Evolutionary conservation across 495 filamentous ascomycete genomes (phyloP), one percentile per base, ranked within the genome.

Genomic region (Darksidea phi): DNA sequence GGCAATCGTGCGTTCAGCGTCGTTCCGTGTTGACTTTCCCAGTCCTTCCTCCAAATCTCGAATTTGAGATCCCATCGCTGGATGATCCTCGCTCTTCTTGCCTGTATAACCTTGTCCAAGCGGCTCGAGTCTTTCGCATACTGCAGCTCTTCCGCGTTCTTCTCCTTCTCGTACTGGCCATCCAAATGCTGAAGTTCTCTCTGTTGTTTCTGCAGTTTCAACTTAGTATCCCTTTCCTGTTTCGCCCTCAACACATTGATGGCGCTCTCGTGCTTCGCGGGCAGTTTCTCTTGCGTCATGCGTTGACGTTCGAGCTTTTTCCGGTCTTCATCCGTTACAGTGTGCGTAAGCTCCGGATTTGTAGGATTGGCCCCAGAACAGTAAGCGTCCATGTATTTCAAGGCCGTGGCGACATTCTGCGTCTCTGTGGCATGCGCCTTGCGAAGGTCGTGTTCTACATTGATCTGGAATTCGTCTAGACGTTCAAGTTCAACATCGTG

Each of bases 321-420:
- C 2, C 48, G 46, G 26, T 68, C 66, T 37, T 68, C 66, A 25
- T 61, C 66, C 10, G 66, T 64, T 2, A 68, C 61, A 15, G 34
- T 57, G 25, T 64, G 66, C 23, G 38, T 20, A 36, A 10, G 49
- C 13, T 67, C 59, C 18, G 57, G 34, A 41, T 41, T 43, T 13
- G 42, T 20, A 7, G 49, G 49, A 15, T 26, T 55, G 1, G 58
- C 26, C 45, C 61, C 66, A 20, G 51, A 57, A 32, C 60, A 64
- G 34, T 68, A 68, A 1, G 66, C 66, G 20, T 64, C 57, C 66
- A 68, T 68, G 43, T 68, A 61, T 28, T 68, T 68, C 6, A 68
- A 32, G 3, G 66, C 66, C 17, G 66, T 68, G 3, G 60, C 66
- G 6, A 64, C 57, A 41, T 68, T 68, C 34, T 64, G 61, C 7